phyloP scores from a whole-genome alignment of 2,329 filamentous ascomycete species.

The Esteya vermicola region DNA sequence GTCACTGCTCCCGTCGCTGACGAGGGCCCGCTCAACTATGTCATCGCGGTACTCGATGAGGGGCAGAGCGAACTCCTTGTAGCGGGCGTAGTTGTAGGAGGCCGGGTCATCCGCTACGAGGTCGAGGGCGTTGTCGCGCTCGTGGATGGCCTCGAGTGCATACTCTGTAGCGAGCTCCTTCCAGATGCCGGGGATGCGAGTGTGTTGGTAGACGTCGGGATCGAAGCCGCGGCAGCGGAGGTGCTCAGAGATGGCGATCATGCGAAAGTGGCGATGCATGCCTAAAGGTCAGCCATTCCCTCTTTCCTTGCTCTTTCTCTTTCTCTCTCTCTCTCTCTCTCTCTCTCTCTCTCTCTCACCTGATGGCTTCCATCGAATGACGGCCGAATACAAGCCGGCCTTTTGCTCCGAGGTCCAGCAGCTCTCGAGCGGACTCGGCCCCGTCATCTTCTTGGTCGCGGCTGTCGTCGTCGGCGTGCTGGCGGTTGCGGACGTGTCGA shows the following conservation, averaged over 20 bases:
- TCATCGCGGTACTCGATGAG: slow-evolving; percentile 10
- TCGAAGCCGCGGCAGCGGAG: slow-evolving; percentile 69
- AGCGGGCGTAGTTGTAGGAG: slow-evolving; percentile 7
- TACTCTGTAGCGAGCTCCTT: slow-evolving; percentile 71
- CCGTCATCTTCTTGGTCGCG: slow-evolving; percentile 12
- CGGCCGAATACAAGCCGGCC: slow-evolving; percentile 79
- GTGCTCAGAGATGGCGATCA: slow-evolving; percentile 73
- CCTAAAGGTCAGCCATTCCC: slow-evolving; percentile 30
- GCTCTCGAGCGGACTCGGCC: slow-evolving; percentile 36
- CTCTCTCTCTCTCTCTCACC: too few relatives aligned
- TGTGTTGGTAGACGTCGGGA: slow-evolving; percentile 58
- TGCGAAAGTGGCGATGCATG: slow-evolving; percentile 88
- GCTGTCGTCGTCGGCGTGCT: slow-evolving; percentile 21
- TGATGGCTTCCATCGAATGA: slow-evolving; percentile 93
- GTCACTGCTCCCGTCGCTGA: not conserved
- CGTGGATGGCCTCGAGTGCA: slow-evolving; percentile 67
- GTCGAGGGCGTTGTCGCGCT: slow-evolving; percentile 28
- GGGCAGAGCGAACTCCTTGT: slow-evolving; percentile 12
- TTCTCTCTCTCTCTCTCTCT: too few relatives aligned
- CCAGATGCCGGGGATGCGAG: slow-evolving; percentile 85
- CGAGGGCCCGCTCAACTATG: slow-evolving; percentile 10
- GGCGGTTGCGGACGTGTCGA: slow-evolving; percentile 32
- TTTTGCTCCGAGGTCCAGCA: slow-evolving; percentile 95
- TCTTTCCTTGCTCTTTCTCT: not conserved
- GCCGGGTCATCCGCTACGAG: slow-evolving; percentile 5